Conservation (phyloP, 2,329 filamentous ascomycete species). For the Capronia epimyces region DNA sequence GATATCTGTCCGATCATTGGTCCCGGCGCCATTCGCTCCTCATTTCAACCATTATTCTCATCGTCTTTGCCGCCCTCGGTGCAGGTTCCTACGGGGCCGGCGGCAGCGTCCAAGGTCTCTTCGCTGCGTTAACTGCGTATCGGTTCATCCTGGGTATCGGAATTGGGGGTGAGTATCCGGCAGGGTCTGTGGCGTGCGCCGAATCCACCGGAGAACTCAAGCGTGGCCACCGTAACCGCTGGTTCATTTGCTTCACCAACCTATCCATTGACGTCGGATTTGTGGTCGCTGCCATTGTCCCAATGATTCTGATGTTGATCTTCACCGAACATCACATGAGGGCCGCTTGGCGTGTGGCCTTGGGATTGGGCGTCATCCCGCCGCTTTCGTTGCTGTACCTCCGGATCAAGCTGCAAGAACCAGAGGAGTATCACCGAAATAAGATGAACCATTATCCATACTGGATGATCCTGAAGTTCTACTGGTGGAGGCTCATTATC, state of each 20-base stretch:
- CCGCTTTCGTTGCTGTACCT: slow-evolving; percentile 66
- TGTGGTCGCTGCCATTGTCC: slow-evolving; percentile 71
- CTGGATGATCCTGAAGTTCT: slow-evolving; percentile 56
- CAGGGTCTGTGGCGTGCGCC: slow-evolving; percentile 72
- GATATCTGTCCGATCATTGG: slow-evolving; percentile 75
- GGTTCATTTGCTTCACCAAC: slow-evolving; percentile 89
- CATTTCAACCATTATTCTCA: slow-evolving; percentile 73
- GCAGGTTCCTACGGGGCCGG: slow-evolving; percentile 70
- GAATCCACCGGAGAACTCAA: slow-evolving; percentile 81
- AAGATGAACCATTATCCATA: slow-evolving; percentile 60
- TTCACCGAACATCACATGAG: slow-evolving; percentile 59
- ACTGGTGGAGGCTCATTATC: slow-evolving; percentile 65
- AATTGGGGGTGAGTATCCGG: slow-evolving; percentile 59
- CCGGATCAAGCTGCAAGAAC: slow-evolving; percentile 68
- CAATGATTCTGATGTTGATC: slow-evolving; percentile 59
- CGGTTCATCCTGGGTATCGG: slow-evolving; percentile 76
- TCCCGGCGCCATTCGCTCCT: slow-evolving; percentile 78
- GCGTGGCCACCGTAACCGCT: slow-evolving; percentile 72
- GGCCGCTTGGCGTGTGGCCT: slow-evolving; percentile 73
- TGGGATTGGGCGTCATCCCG: slow-evolving; percentile 75
- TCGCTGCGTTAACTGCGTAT: slow-evolving; percentile 74
- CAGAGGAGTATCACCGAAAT: slow-evolving; percentile 68
- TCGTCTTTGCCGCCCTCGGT: slow-evolving; percentile 75
- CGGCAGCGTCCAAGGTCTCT: slow-evolving; percentile 63
- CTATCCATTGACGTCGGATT: slow-evolving; percentile 82